Evolutionary conservation across 1,284 basidiomycete species (phyloP), one percentile per base, ranked within the genome.

Genomic region (Ustilago esculenta): DNA sequence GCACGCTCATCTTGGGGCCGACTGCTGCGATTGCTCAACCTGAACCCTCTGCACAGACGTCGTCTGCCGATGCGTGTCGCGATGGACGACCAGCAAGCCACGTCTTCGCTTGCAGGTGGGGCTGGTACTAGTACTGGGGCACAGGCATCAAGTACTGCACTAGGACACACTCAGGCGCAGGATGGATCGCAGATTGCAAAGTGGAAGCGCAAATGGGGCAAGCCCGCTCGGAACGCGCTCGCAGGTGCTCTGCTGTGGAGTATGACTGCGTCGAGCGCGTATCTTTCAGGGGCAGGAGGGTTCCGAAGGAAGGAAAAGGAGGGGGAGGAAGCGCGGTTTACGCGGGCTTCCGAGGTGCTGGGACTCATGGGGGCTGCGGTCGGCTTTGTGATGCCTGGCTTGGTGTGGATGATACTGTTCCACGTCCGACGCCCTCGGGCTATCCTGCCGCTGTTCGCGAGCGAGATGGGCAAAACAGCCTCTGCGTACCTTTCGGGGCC

Each of bases 351-450:
- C 23, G 77, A 81, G 51, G 49, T 73, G 20, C 50, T 77, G 15
- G 79, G 79, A 6, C 57, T 81, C 8, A 44, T 80, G 37, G 78
- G 78, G 5, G 77, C 76, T 3, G 59, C 53, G 9, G 79, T 77
- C 1, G 79, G 78, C 6, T 79, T 78, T 27, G 67, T 81, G 20
- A 65, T 79, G 46, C 79, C 79, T 3, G 73, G 74, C 2, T 30
- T 81, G 15, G 75, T 77, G n/a, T 81, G 79, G 79, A 61, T 77
- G 45, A 68, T 80, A 14, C 30, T 80, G 18, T 80, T 81, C 48
- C 68, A 72, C 30, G 63, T 81, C 17, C 72, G 78, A 17, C 53
- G 71, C 12, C 79, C 77, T 24, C 59, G 79, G 9, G 73, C 74
- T 3, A 81, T 81, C 29, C 50, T 81, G 17, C 57, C 73, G 23